phyloP scores from a whole-genome alignment of 345 rosid genomes.

The Salix udensis region DNA sequence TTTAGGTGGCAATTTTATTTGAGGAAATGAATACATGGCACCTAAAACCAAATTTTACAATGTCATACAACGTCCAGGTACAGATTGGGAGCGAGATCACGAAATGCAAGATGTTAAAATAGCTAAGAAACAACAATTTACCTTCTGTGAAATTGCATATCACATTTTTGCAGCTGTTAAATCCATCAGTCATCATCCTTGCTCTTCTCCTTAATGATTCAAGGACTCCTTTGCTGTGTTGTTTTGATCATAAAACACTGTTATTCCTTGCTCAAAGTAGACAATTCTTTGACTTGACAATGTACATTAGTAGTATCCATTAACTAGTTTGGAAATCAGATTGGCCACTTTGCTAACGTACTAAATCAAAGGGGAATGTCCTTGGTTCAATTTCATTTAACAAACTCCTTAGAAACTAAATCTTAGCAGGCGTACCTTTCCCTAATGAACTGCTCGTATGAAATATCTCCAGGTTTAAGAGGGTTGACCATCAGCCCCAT shows the following conservation, averaged over 20 bases:
- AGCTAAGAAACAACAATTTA: constrained; percentile 10
- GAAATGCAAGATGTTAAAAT: background rate
- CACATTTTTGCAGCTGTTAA: constrained; percentile 95
- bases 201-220: constrained; percentile 94
- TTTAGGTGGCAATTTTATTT: constrained; percentile 73
- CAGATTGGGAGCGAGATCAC: background rate
- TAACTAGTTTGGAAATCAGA: background rate
- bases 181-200: constrained; percentile 92
- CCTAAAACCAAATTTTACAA: constrained; percentile 38
- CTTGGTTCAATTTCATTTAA: background rate
- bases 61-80: background rate
- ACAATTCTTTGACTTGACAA: background rate
- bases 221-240: constrained; percentile 75
- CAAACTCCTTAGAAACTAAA: background rate
- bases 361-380: background rate
- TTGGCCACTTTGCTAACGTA: background rate
- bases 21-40: constrained; percentile 99
- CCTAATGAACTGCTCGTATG: constrained; percentile 66
- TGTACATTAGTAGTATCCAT: constrained; percentile 2
- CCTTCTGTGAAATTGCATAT: constrained; percentile 98
- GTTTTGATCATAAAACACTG: background rate
- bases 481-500: constrained; percentile 99
- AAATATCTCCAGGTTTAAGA: constrained; percentile 87
- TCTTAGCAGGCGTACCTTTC: constrained; percentile 62
- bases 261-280: constrained; percentile 8